Evolutionary conservation across 257 asterid species (phyloP).

Genomic region (Petrea volubilis): DNA sequence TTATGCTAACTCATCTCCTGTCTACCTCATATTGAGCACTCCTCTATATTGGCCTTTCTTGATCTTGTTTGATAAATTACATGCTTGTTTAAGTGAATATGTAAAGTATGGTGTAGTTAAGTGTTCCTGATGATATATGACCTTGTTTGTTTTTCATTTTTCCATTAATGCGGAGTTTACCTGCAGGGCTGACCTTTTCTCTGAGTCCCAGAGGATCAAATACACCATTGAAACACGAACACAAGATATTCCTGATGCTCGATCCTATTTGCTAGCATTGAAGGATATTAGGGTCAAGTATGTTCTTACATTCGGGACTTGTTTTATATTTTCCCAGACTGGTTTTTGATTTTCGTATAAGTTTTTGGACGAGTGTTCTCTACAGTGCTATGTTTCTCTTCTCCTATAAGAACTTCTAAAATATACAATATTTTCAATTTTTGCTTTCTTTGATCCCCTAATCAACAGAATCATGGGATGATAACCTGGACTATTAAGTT

Average conservation of each 20-base stretch:
- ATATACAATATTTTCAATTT: background rate
- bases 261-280: constrained; percentile 73
- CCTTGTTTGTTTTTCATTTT: background rate
- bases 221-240: constrained; percentile 75
- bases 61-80: background rate
- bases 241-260: constrained; percentile 83
- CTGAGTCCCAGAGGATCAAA: constrained; percentile 90
- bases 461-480: background rate
- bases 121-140: constrained; percentile 11
- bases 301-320: constrained; percentile 31
- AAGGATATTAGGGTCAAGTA: constrained; percentile 91
- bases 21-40: background rate
- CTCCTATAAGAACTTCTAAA: background rate
- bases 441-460: background rate
- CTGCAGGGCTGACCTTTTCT: constrained; percentile 78
- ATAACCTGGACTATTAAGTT: constrained; percentile 16
- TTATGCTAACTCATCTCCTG: background rate
- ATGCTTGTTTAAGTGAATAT: background rate
- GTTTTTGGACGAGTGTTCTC: constrained; percentile 10
- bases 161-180: constrained; percentile 3
- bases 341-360: background rate
- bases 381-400: background rate
- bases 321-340: background rate
- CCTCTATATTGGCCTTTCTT: background rate
- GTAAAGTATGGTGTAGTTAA: background rate